phyloP scores from a whole-genome alignment of 2,329 filamentous ascomycete species.

The Aspergillus carbonarius region DNA sequence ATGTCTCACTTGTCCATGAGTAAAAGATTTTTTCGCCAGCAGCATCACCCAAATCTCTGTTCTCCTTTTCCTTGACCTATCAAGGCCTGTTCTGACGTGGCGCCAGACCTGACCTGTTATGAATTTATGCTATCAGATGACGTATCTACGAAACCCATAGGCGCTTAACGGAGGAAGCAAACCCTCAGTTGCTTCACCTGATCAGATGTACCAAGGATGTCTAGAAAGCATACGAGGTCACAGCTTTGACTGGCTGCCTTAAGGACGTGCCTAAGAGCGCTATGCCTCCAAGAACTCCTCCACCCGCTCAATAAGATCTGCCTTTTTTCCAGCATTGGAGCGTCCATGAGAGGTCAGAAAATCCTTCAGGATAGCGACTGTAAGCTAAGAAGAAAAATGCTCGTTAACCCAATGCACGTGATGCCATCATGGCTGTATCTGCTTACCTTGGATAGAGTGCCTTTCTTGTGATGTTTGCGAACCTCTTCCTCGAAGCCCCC shows the following conservation, averaged over 20 bases:
- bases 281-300: slow-evolving; percentile 49
- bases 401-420: slow-evolving; percentile 3
- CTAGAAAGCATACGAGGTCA: too few species aligned
- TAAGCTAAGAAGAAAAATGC: slow-evolving; percentile 38
- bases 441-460: slow-evolving; percentile 42
- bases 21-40: too few species aligned
- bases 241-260: background rate
- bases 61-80: too few species aligned
- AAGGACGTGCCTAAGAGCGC: background rate
- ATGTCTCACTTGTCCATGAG: too few species aligned
- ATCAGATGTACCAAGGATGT: too few species aligned
- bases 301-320: slow-evolving; percentile 51
- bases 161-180: too few species aligned
- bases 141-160: too few species aligned
- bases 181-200: too few species aligned
- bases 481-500: slow-evolving; percentile 40
- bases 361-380: slow-evolving; percentile 47
- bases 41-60: too few species aligned
- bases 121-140: too few species aligned
- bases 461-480: slow-evolving; percentile 42
- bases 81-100: too few species aligned
- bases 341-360: slow-evolving; percentile 48
- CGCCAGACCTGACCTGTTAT: too few species aligned
- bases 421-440: background rate
- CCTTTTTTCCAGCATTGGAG: slow-evolving; percentile 48